Base-by-base conservation (phyloP, 116 monocot genomes). In the Dioscorea cayenensis region DNA sequence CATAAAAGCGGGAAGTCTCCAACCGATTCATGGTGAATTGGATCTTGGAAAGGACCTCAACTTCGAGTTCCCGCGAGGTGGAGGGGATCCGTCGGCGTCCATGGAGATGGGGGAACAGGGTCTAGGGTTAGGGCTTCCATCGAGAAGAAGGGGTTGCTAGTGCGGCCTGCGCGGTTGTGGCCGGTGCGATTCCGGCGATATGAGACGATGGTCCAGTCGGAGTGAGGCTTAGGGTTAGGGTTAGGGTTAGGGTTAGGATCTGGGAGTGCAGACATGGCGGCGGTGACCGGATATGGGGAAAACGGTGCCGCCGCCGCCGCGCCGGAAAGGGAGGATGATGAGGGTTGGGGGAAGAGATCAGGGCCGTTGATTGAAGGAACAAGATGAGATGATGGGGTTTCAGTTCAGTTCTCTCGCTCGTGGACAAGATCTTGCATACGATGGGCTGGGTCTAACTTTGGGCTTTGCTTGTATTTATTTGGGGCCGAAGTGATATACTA, bases 141-240 rank as follows among this genome's bases (percentile, higher is more conserved):
- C 10, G 13, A 3, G 66, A 17, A 17, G 63, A 23, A 4, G 25
- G 21, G 21, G 27, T 7, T 63, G 63, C 21, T 20, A 23, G 11
- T 4, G 25, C 27, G 63, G 25, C 32, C 25, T 25, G 25, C 25
- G 25, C 25, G 25, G 25, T 25, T 25, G 25, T 1, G 35, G 7
- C 17, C 7, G 1, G 0, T 25, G 49, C 68, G 48, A 3, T 23
- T 48, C 49, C 68, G 68, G 49, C 68, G 68, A 43, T 12, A 9
- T 48, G 68, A 68, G 49, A 68, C 68, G 48, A 49, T 49, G 13
- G 49, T 68, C 68, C 68, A 68, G 22, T 21, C 68, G 19, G 55
- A 12, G 55, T 55, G 10, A 55, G 55, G 55, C 2, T 55, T 25
- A 25, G 25, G 25, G 25, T 25, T 14, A 55, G 55, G 55, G 16